Evolutionary conservation across 495 filamentous ascomycete genomes (phyloP).

Genomic region (Glarea lozoyensis): DNA sequence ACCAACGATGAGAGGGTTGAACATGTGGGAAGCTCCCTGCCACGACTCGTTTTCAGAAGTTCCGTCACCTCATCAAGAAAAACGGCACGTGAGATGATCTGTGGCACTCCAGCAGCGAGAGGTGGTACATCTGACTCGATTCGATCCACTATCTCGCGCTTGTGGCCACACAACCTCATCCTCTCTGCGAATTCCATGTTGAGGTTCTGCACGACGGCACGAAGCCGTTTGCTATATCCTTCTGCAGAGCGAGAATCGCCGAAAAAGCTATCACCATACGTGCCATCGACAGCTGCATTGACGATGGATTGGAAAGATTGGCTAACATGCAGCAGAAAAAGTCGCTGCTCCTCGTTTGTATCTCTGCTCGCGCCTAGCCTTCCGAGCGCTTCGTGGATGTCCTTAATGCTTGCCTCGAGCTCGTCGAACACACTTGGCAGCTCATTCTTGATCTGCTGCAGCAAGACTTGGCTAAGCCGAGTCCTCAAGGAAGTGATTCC

Average conservation of each 20-base stretch:
- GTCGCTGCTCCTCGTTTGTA: constrained; percentile 39
- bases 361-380: constrained; percentile 41
- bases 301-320: constrained; percentile 38
- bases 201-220: constrained; percentile 50
- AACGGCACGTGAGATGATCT: no score
- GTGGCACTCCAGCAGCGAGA: no score
- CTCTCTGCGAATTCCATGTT: constrained; percentile 46
- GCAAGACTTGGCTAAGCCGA: constrained; percentile 48
- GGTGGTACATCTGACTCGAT: constrained; percentile 5
- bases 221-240: constrained; percentile 43
- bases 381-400: constrained; percentile 22
- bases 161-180: constrained; percentile 38
- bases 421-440: constrained; percentile 52
- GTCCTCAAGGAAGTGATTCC: constrained; percentile 42
- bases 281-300: constrained; percentile 44
- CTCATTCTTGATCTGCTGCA: constrained; percentile 43
- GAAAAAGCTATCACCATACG: constrained; percentile 51
- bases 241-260: constrained; percentile 25
- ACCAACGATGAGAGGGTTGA: constrained; percentile 38
- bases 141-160: constrained; percentile 24
- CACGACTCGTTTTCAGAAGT: constrained; percentile 31
- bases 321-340: constrained; percentile 44
- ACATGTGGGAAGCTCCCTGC: constrained; percentile 40
- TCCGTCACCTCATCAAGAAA: constrained; percentile 28
- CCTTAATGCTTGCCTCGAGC: constrained; percentile 33